Evolutionary conservation across 148 eudicot genomes (phyloP), one percentile per base, ranked within the genome.

Genomic region (Chenopodium suecicum): DNA sequence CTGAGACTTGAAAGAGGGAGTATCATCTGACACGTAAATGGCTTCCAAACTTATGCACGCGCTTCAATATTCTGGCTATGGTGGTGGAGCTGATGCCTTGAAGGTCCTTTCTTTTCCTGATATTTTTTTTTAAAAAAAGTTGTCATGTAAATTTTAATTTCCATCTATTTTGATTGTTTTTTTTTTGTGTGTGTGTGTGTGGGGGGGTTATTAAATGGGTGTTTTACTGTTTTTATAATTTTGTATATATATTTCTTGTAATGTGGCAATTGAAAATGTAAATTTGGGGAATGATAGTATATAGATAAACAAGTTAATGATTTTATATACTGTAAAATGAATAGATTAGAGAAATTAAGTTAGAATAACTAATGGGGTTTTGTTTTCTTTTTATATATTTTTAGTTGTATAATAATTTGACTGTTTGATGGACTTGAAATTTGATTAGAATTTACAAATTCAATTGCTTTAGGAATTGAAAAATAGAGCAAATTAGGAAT

Each of bases 1-100:
- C 7, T 6, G 44, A 41, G 44, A 41, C 44, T 41, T 41, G 44
- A 41, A 41, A 41, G 44, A 41, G 7, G 7, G 44, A 41, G 7
- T 41, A 41, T 41, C 44, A 41, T 41, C 44, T 41, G 41, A 4
- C 41, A 34, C 44, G 32, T 56, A 74, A 80, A 80, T 73, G 82
- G 60, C 77, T 62, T 27, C 19, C 10, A 65, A 74, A 50, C 3
- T 75, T 20, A 81, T 81, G 83, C 67, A 75, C 9, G 75, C 83
- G 2, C n/a, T 81, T 75, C 83, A 81, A 29, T 81, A 81, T 81
- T 75, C 47, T 81, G 56, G 79, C 66, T 81, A 81, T 75, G 83
- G 83, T n/a, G 83, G 83, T 34, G 83, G 86, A 50, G 62, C 64
- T 56, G 27, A 76, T 70, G 80, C 80, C 22, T 73, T 84, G 22